phyloP scores from a whole-genome alignment of 805 yeast genomes.

The Hanseniaspora nectarophila region DNA sequence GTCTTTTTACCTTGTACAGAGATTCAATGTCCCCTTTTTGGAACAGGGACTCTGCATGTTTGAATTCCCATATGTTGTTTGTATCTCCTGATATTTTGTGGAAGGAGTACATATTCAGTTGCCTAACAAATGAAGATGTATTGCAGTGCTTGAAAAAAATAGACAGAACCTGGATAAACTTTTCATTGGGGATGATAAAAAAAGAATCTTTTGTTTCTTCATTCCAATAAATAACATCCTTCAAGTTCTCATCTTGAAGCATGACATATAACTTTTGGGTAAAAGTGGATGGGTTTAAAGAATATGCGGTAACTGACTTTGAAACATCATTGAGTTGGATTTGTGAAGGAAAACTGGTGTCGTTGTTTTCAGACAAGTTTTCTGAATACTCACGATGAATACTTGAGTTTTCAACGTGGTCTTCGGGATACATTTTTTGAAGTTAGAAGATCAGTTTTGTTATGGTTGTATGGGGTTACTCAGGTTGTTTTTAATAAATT shows the following conservation, averaged over 20 bases:
- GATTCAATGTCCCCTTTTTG: constrained; percentile 69
- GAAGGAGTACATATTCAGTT: constrained; percentile 71
- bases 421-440: not conserved
- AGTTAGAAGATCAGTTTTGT: no score
- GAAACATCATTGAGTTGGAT: constrained; percentile 5
- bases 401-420: not conserved
- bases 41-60: constrained; percentile 68
- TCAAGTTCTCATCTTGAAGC: constrained; percentile 64
- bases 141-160: constrained; percentile 70
- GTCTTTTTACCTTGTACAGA: constrained; percentile 62
- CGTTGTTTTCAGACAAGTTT: not conserved
- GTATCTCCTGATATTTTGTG: constrained; percentile 42
- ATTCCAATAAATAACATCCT: constrained; percentile 76
- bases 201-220: constrained; percentile 57
- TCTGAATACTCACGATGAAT: not conserved
- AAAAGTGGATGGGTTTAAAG: constrained; percentile 32
- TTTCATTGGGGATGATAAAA: constrained; percentile 72
- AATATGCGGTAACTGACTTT: constrained; percentile 5
- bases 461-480: no score
- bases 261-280: constrained; percentile 83
- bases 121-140: constrained; percentile 67
- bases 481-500: not conserved
- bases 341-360: not conserved
- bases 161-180: constrained; percentile 58
- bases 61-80: constrained; percentile 64